Percentiles rank a stretch among this genome's conserved stretches.
Conservation (phyloP, 305 asterid species). For the Solanum hybrid region DNA sequence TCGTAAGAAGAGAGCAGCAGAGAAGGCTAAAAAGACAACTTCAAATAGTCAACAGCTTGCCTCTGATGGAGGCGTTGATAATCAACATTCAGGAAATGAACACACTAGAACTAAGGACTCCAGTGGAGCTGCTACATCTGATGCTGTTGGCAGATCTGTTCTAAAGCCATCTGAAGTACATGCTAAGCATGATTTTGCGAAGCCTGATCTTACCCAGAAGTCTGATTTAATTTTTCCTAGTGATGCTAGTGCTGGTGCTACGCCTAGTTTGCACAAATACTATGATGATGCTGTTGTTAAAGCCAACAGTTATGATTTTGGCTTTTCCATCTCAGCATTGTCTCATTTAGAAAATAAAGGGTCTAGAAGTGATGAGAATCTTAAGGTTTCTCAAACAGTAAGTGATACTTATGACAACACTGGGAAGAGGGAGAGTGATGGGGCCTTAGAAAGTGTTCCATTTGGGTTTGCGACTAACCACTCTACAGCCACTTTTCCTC, state of each 20-base stretch:
- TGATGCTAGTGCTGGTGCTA: constrained; percentile 15
- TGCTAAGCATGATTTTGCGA: constrained; percentile 27
- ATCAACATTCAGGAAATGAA: constrained; percentile 38
- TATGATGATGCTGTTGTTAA: neutral
- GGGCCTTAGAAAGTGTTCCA: constrained; percentile 31
- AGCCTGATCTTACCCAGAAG: constrained; percentile 21
- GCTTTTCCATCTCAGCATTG: constrained; percentile 11
- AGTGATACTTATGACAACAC: constrained; percentile 21
- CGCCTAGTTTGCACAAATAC: neutral
- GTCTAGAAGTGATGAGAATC: constrained; percentile 27
- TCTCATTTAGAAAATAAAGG: constrained; percentile 27
- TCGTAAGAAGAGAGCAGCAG: constrained; percentile 81
- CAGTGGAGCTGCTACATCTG: constrained; percentile 47
- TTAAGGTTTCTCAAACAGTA: constrained; percentile 20
- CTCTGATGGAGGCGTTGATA: constrained; percentile 37
- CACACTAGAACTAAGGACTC: constrained; percentile 29
- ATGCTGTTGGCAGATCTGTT: constrained; percentile 30
- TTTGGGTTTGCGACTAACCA: constrained; percentile 20
- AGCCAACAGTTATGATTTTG: constrained; percentile 17
- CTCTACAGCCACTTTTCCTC: constrained; percentile 17
- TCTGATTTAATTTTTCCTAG: constrained; percentile 24
- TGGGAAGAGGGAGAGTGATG: constrained; percentile 31
- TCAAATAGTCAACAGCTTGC: constrained; percentile 27
- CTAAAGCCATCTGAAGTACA: constrained; percentile 19
- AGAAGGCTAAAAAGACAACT: constrained; percentile 51